A percentile compares a stretch with the other conserved stretches of the same genome.
Evolutionary conservation across 2,329 filamentous ascomycete genomes (phyloP).

Genomic region (Pestalotiopsis fici): DNA sequence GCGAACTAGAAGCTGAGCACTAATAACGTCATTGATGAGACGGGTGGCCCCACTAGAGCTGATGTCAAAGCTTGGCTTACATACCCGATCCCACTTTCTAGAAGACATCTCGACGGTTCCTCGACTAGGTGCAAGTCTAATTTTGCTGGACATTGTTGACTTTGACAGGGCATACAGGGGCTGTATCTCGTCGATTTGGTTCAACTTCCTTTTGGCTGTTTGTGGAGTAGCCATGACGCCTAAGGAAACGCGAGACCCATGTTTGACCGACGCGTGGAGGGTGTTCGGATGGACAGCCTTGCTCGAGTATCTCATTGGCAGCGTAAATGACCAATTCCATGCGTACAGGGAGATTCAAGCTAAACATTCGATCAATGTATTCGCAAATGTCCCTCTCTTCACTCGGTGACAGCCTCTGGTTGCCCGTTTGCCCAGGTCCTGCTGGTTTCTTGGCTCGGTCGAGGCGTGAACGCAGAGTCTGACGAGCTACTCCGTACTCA

Average conservation of each 20-base stretch:
- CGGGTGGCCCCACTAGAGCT: background rate
- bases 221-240: background rate
- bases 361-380: background rate
- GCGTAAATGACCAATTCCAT: background rate
- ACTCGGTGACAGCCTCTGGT: background rate
- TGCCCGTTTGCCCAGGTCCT: background rate
- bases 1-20: background rate
- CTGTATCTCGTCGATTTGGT: background rate
- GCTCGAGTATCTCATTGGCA: background rate
- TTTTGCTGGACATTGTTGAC: no score
- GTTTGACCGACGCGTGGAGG: background rate
- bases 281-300: background rate
- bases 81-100: background rate
- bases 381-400: background rate
- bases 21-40: constrained; percentile 1
- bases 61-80: background rate
- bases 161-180: no score
- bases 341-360: background rate
- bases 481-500: background rate
- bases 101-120: background rate
- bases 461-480: no score
- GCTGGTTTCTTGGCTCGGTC: no score
- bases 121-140: no score
- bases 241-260: background rate
- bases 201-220: background rate